Conservation (phyloP, 306 rosid genomes). For the Quercus agrifolia region DNA sequence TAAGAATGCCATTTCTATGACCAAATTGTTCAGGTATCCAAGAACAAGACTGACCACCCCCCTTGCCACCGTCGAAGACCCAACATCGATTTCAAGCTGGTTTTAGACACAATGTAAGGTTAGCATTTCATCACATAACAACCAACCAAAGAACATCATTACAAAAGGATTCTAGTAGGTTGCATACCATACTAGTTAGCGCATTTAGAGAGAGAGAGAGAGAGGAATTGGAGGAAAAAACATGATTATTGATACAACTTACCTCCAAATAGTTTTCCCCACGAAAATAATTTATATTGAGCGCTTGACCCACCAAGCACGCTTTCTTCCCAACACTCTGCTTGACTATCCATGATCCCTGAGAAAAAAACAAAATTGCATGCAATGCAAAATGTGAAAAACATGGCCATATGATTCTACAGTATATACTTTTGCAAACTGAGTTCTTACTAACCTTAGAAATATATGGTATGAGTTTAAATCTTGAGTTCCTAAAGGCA, state of each 20-base stretch:
- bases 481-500: slow-evolving; percentile 78
- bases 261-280: slow-evolving; percentile 91
- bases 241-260: neutral
- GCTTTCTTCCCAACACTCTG: slow-evolving; percentile 96
- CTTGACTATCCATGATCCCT: slow-evolving; percentile 98
- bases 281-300: slow-evolving; percentile 54
- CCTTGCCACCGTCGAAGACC: slow-evolving; percentile 84
- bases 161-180: neutral
- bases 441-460: slow-evolving; percentile 60
- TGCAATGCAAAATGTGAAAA: neutral
- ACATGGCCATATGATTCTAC: neutral
- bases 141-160: neutral
- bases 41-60: slow-evolving; percentile 86
- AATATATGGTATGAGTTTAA: slow-evolving; percentile 87
- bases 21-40: slow-evolving; percentile 87
- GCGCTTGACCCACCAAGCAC: slow-evolving; percentile 75
- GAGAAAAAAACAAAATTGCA: slow-evolving; percentile 17
- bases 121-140: slow-evolving; percentile 6
- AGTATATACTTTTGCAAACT: neutral
- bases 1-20: slow-evolving; percentile 89
- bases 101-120: slow-evolving; percentile 15
- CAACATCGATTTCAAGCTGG: slow-evolving; percentile 64
- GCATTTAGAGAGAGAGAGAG: neutral
- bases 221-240: neutral
- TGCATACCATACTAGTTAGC: neutral